Evolutionary conservation across 345 rosid genomes (phyloP).

Genomic region (Arabidopsis thaliana): DNA sequence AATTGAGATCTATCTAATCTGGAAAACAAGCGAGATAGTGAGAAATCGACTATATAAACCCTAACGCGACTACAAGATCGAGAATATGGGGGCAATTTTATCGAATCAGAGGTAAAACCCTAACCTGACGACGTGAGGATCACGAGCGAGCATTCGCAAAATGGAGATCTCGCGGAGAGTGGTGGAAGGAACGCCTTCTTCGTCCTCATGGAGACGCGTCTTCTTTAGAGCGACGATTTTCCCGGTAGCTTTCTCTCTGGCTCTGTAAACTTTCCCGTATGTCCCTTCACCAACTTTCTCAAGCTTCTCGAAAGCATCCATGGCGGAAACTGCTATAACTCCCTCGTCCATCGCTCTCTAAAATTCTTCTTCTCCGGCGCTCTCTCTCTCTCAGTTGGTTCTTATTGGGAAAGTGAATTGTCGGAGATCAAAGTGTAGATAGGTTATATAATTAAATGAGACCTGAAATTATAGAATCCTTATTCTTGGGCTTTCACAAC

Average conservation of each 20-base stretch:
- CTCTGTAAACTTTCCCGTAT: conserved; percentile 95
- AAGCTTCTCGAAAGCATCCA: conserved; percentile 93
- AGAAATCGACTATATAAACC: background rate
- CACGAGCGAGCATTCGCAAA: conserved; percentile 96
- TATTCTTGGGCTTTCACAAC: conserved; percentile 11
- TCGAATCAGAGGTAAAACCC: background rate
- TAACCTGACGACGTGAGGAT: conserved; percentile 86
- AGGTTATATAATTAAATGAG: conserved; percentile 10
- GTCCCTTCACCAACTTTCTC: conserved; percentile 99
- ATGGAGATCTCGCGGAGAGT: conserved; percentile 99
- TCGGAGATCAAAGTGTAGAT: conserved; percentile 4
- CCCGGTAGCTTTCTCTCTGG: conserved; percentile 91
- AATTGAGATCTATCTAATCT: conserved; percentile 18
- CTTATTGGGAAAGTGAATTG: conserved; percentile 14
- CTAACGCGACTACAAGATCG: background rate
- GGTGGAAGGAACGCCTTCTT: conserved; percentile 98
- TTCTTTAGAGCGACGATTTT: conserved; percentile 94
- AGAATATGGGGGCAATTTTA: background rate
- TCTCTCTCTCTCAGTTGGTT: conserved; percentile 7
- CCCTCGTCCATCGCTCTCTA: conserved; percentile 53
- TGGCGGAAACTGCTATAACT: conserved; percentile 59
- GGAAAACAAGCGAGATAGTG: background rate
- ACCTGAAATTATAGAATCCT: conserved; percentile 12
- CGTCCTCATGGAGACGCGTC: conserved; percentile 97
- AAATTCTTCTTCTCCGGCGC: conserved; percentile 5